These are phyloP conservation scores for Talaromyces adpressus DNA, from an alignment of 495 filamentous ascomycete genomes.

Conservation along the genomic window DNA sequence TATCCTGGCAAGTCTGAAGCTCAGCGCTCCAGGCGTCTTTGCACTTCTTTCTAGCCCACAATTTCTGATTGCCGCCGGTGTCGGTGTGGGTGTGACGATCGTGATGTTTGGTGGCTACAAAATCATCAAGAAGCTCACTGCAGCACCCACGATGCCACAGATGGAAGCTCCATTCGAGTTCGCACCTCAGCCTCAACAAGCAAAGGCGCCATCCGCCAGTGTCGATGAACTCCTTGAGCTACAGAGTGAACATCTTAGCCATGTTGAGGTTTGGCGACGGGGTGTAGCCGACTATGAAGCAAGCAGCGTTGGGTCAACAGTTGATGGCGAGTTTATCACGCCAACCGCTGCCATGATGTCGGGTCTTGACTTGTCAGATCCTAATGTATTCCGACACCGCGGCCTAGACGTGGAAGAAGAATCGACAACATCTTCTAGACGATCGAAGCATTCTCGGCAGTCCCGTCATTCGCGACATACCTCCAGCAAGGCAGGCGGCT, in stretches of 20 bases:
- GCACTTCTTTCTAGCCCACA: constrained; percentile 83
- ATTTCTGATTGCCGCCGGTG: constrained; percentile 85
- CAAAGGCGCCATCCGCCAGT: constrained; percentile 14
- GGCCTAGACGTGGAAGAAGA: constrained; percentile 25
- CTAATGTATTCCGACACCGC: constrained; percentile 33
- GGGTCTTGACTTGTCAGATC: constrained; percentile 38
- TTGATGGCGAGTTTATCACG: constrained; percentile 83
- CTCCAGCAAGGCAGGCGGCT: not conserved
- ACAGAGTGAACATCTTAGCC: constrained; percentile 48
- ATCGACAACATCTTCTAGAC: constrained; percentile 30
- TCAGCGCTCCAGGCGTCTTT: constrained; percentile 74
- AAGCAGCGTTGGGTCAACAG: constrained; percentile 54
- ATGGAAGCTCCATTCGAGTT: not conserved
- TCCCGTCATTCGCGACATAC: constrained; percentile 7
- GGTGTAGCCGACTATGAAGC: constrained; percentile 68
- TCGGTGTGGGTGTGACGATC: constrained; percentile 82
- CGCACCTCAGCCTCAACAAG: not conserved
- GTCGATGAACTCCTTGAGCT: constrained; percentile 55
- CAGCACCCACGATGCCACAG: constrained; percentile 7
- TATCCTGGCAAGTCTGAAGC: constrained; percentile 66
- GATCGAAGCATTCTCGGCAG: constrained; percentile 29
- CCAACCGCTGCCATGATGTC: constrained; percentile 61
- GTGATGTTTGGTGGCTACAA: constrained; percentile 95
- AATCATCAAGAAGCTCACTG: constrained; percentile 78
- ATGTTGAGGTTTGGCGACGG: constrained; percentile 78